Evolutionary conservation across 148 eudicot species (phyloP), one percentile per base, ranked within the genome.

Genomic region (Mesembryanthemum crystallinum): DNA sequence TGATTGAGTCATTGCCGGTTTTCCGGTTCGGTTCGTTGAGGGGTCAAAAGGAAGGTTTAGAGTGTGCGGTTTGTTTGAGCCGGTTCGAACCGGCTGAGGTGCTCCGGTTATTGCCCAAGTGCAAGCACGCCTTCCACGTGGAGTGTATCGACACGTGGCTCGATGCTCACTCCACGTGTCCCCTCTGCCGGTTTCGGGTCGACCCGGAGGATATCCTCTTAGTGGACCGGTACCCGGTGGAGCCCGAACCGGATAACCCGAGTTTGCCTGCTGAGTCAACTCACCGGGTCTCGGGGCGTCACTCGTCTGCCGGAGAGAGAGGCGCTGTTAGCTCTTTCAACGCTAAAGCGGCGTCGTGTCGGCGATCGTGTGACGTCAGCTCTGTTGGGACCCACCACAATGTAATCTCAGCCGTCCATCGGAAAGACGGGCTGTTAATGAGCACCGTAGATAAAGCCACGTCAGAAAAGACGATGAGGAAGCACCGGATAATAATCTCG

Each of bases 141-240:
- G 98, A 93, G 77, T 93, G 98, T 23, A 87, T 93, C 0, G 98
- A 93, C 49, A 91, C 96, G 8, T 93, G 98, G 98, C 96, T 93
- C 2, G 98, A 93, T 58, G 85, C 89, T 0, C 98, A 93, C 82
- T 87, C 94, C 64, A 91, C 98, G 27, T 93, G 98, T 71, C 98
- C 98, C 0, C 92, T 93, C 21, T 93, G 98, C 64, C 91, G 98
- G 2, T 83, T 79, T 76, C 82, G 89, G 39, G 92, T 93, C 71
- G 94, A 88, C 73, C 96, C 96, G 54, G 94, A 89, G 43, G 96
- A 93, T 67, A 79, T 91, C 0, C 85, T 93, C 17, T 73, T 88
- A 3, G 51, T 90, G 1, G 80, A 72, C 42, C n/a, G 72, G 18
- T 14, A 27, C 15, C 3, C 45, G 69, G 65, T 18, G 21, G 5